These are phyloP conservation scores for Leccinum subgranulosum DNA, from an alignment of 768 basidiomycete genomes.

Conservation along the genomic window DNA sequence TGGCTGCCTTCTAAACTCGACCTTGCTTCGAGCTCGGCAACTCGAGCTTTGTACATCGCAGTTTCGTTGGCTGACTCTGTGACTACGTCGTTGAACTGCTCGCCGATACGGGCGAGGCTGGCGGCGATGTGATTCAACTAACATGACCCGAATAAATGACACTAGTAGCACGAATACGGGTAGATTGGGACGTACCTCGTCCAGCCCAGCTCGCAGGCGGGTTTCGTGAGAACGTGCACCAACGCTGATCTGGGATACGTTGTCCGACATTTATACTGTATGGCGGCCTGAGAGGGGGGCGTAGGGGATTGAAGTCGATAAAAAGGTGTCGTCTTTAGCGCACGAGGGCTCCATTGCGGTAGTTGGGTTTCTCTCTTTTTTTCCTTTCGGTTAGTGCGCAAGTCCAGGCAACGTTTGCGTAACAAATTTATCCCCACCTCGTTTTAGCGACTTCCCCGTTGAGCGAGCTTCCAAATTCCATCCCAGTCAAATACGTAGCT, in stretches of 20 bases:
- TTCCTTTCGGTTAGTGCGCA: slow-evolving; percentile 12
- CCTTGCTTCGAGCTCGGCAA: slow-evolving; percentile 38
- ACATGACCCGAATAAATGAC: not conserved
- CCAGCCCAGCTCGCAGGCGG: slow-evolving; percentile 22
- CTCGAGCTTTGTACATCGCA: slow-evolving; percentile 23
- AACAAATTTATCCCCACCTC: slow-evolving; percentile 19
- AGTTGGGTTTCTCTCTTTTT: not conserved
- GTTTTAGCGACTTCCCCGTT: not conserved
- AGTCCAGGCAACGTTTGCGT: slow-evolving; percentile 8
- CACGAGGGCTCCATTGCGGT: slow-evolving; percentile 7
- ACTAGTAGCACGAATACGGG: not conserved
- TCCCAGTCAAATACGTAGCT: slow-evolving; percentile 7
- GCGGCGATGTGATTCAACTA: slow-evolving; percentile 28
- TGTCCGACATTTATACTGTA: slow-evolving; percentile 5
- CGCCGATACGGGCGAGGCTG: slow-evolving; percentile 27
- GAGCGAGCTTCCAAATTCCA: slow-evolving; percentile 13
- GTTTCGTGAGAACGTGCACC: slow-evolving; percentile 15
- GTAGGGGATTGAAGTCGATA: not conserved
- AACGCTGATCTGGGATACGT: not conserved
- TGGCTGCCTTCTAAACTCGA: slow-evolving; percentile 24
- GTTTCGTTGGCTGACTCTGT: slow-evolving; percentile 24
- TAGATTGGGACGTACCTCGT: slow-evolving; percentile 22
- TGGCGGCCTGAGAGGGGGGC: not conserved
- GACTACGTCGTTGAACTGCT: slow-evolving; percentile 26
- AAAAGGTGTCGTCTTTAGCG: not conserved